Base-by-base conservation (phyloP, 2,329 filamentous ascomycete genomes). In the Aspergillus uvarum region DNA sequence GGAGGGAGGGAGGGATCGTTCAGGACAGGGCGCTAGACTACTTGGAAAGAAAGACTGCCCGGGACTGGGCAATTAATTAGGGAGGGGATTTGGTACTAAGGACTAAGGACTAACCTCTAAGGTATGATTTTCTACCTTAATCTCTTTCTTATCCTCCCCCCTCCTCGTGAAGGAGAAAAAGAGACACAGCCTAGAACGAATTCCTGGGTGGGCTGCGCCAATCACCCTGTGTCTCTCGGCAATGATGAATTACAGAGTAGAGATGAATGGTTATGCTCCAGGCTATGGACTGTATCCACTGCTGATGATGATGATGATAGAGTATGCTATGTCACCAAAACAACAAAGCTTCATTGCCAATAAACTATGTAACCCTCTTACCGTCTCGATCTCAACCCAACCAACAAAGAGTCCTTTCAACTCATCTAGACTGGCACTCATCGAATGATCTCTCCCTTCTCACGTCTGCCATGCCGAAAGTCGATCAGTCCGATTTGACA, bases 401-500 rank as follows among this genome's bases (percentile, higher is more conserved):
- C 44, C 22, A 47, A 29, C 47, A 21, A 12, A 35, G 14, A 48
- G 26, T 47, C 29, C 53, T 48, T 35, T n/a, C 16, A n/a, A 8
- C 19, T 26, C 24, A 47, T 47, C 35, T 31, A 14, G 14, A 26
- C 24, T 53, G 22, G 22, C 22, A 22, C 22, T 22, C 22, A 22
- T 3, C 22, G 2, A 22, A 22, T 22, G 3, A 2, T 22, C 22
- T 22, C 22, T 22, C 22, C 22, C 22, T n/a, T n/a, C n/a, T 22
- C 22, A 22, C 4, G 32, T 53, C 42, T 53, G 32, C 32, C 51
- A 24, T 22, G 32, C 31, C 35, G 38, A 16, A 22, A 54, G 31
- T 52, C 50, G 54, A 51, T 56, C 56, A 11, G 56, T 52, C 50
- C 19, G 44, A 58, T 53, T 52, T 58, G 56, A 53, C 52, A 54